Base-by-base conservation (phyloP, 1,284 basidiomycete species). In the Sanghuangporus baumii region DNA sequence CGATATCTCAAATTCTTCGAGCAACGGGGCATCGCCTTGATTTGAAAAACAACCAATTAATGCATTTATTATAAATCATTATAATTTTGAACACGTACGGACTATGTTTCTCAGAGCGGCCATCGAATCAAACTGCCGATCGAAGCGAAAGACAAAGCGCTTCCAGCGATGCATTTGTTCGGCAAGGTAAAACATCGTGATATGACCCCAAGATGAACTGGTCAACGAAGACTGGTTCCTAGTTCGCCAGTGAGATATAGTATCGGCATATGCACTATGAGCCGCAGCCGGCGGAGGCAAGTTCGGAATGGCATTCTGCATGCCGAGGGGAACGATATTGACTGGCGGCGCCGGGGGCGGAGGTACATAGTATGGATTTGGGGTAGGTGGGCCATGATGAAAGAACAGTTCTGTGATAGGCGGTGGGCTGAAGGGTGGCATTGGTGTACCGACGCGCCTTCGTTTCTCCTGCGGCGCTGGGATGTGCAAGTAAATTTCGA, bases 141-240 rank as follows among this genome's bases (percentile, higher is more conserved):
- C 87, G 67, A 89, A 91, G 55, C 85, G 76, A 69, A 91, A 91
- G 8, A 91, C 80, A 68, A 91, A 91, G 23, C 89, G 79, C 69
- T 88, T 80, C 89, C 89, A 91, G 36, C 89, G 82, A 65, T 84
- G 83, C 82, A 91, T 91, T 69, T 90, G 86, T 67, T 87, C 82
- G 1, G 86, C 83, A 23, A 91, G 74, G 70, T 91, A 91, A 71
- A 80, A 90, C 59, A 91, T 82, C 1, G 84, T 86, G 48, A 91
- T 87, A 67, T 89, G 84, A 0, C 88, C 89, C 89, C 89, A 91
- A 64, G 88, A 84, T 63, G 81, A 78, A 64, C 81, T 84, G 18
- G 77, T 69, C 74, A 74, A 18, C 75, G 69, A 37, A 31, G 43
- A 46, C 31, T 41, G 7, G 59, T 65, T 38, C 64, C 67, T 34